Base-by-base conservation (phyloP, 2,329 filamentous ascomycete species). In the Periglandula ipomoeae region DNA sequence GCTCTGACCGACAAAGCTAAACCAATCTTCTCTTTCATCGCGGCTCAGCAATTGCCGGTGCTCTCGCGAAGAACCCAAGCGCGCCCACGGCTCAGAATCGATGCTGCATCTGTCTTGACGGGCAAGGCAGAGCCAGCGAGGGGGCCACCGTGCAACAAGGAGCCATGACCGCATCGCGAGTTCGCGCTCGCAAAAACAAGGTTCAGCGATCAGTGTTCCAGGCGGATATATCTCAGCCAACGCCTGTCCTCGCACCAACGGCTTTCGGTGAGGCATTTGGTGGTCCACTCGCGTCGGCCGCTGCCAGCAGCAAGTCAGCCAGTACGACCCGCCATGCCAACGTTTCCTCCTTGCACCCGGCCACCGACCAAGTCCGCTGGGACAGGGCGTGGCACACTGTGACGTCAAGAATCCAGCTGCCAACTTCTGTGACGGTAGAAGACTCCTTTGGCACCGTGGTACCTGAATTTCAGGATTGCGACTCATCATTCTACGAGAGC, bases 341-440 rank as follows among this genome's bases (percentile, higher is more conserved):
- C 44, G 17, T 45, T 51, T 49, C 58, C 41, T 49, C 52, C 48
- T 54, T 52, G 47, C 53, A 55, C 50, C 57, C 58, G 24, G 55
- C 60, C 30, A 64, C 68, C 51, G 72, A 81, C 54, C 80, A 82
- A 63, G 69, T 73, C 47, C 71, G 70, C 53, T 82, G 75, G 71
- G 78, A 83, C 58, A 68, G 75, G 52, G 78, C 80, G 50, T 84
- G 81, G 81, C 76, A 81, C 58, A 65, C 70, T 24, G 79, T 83
- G 52, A 83, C 79, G 15, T 70, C 75, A 26, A 69, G 69, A 30
- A 75, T 84, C 41, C 70, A 72, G 42, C 68, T 84, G 20, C 76
- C 79, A 8, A 62, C 71, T n/a, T 76, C 75, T 9, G 74, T 77
- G 39, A 67, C 76, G 2, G 70, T 67, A 7, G 74, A 79, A 57